Evolutionary conservation across 371 early-diverging fungal genomes (phyloP), one percentile per base, ranked within the genome.

Genomic region (Mortierella sp.): DNA sequence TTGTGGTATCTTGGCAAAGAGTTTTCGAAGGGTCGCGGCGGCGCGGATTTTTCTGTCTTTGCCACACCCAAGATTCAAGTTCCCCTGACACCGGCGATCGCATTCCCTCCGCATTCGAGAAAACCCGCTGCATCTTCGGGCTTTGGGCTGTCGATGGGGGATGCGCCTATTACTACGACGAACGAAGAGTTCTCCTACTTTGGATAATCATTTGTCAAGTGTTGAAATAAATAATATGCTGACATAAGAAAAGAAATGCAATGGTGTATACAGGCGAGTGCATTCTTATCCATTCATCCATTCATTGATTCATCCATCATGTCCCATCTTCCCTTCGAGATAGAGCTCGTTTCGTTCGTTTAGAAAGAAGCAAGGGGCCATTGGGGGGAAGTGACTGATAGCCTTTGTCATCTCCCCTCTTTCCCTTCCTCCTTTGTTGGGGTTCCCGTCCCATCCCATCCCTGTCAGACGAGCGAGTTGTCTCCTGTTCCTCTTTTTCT

Each of bases 1-100:
- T 80, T 91, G 77, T 93, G 93, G 93, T 88, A 91, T 81, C 68
- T 91, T 8, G 78, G 68, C 45, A 73, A 68, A n/a, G 75, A 74
- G 63, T 26, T 76, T 31, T 38, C 58, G 11, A 70, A 63, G 70
- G 50, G 42, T 16, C 68, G 16, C 16, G 13, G 16, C 16, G 13
- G 42, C 42, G 42, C 45, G 50, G 68, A 68, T 21, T 11, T 0
- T 24, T 38, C 34, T 68, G 34, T 31, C 19, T 63, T 63, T 34
- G 65, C 31, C 6, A 19, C 21, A 7, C 34, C 65, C 65, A 63
- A 34, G 65, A 21, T 63, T 14, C 38, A 34, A 42, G 34, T 42
- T 10, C 68, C 24, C 38, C 68, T 42, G 68, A 42, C 68, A 19
- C 68, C 68, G 4, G 68, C 68, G 2, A 7, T 63, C 1, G 28